Evolutionary conservation across 2,329 filamentous ascomycete genomes (phyloP), one percentile per base, ranked within the genome.

Genomic region (Trichothecium roseum): DNA sequence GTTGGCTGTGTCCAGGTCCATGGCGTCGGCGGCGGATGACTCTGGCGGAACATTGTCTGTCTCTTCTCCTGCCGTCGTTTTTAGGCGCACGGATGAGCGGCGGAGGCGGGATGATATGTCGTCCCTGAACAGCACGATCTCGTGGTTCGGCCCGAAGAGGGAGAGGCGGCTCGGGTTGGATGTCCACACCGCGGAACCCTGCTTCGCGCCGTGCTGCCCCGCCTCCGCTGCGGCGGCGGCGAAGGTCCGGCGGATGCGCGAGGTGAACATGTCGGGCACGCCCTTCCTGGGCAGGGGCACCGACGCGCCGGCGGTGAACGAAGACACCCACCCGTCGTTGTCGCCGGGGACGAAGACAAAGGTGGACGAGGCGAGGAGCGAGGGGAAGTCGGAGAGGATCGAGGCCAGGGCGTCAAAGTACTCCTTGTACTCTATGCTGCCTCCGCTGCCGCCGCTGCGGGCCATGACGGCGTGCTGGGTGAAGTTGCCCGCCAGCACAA

Each of bases 361-460:
- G 0, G 84, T 89, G 5, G 84, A 81, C 18, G 74, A 72, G 38
- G 81, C 80, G 30, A 96, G 71, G 12, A 98, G 70, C 1, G 73
- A 69, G 3, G 86, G 85, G 51, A 86, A 96, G 45, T 96, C 87
- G 7, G 84, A 70, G 5, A 98, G 69, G 1, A 85, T 72, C 3
- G 80, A 78, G 3, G 91, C 89, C 10, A 98, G 72, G 8, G 79
- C 76, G 59, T 98, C 87, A 55, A 96, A 95, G 54, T 84, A 81
- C 59, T 96, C 91, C 63, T 96, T 96, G 64, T 94, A 96, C 60
- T 94, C 87, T 46, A 96, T 88, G 56, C 84, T 89, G 27, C 85
- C 84, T 16, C 81, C 80, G 20, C 20, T 24, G 27, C 77, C 80
- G 18, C 78, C 76, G 36, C 83, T 80, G 18, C 74, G 67, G 6